Base-by-base conservation (phyloP, 1,284 basidiomycete species). In the Ustilago crameri region DNA sequence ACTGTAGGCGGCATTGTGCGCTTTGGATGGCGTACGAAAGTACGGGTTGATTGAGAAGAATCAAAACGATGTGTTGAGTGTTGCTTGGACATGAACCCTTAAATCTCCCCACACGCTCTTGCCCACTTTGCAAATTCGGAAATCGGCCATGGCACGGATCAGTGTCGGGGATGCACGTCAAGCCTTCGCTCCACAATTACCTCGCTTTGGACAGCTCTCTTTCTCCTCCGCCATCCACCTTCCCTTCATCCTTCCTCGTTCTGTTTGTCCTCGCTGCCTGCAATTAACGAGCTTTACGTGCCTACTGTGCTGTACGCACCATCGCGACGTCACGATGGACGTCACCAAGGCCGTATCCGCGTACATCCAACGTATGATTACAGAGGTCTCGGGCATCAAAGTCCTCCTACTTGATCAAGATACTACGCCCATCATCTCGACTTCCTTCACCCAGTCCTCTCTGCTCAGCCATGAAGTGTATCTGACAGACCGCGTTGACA, bases 381-480 rank as follows among this genome's bases (percentile, higher is more conserved):
- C 90, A 27, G 90, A 90, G 57, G 92, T 94, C 47, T 44, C 71
- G 3, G 89, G 93, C 8, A 98, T 99, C 91, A 99, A 98, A 85
- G 94, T 98, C n/a, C 87, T 99, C 42, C 88, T 99, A 30, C 89
- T 99, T 24, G 96, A 99, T 84, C 88, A 90, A 23, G 93, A 97
- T 82, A 98, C 95, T n/a, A 59, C 96, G n/a, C 93, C 96, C 1
- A 95, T 98, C 72, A 91, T 98, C 12, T 98, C 95, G 2, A 87
- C 97, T 9, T 92, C 94, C 4, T 91, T 93, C 2, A 98, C 96
- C 0, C 96, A 98, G 81, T 95, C 93, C 3, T 91, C 91, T 10
- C 87, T 99, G 22, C 87, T 99, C n/a, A 89, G 93, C 3, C 93
- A 98, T 76, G 94, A 99, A 82, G 93, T 98, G 20, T 99, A 98